Percentiles rank a stretch among this genome's conserved stretches.
Evolutionary conservation across 352 stramenopile species (phyloP).

Genomic region (Thalassiosira sp.): DNA sequence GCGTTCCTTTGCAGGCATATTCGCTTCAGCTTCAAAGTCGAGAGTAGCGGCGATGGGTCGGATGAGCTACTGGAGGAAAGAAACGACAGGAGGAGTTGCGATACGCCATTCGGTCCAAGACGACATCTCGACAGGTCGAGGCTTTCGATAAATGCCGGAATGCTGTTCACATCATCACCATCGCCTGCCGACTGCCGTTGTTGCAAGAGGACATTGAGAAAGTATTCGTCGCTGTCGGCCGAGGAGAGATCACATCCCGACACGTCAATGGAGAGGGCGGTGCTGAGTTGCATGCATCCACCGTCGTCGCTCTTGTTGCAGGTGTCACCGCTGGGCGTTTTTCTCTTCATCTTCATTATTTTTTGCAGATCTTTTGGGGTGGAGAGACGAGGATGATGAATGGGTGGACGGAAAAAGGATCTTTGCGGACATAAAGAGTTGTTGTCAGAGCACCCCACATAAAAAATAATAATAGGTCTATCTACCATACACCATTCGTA

Average conservation of each 20-base stretch:
- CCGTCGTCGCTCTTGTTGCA: background rate
- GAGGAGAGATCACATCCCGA: conserved; percentile 21
- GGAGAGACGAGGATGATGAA: too few species aligned
- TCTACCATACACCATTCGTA: too few species aligned
- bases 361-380: too few species aligned
- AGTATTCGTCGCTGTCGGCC: conserved; percentile 3
- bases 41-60: background rate
- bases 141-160: background rate
- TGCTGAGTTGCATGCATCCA: too few species aligned
- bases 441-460: too few species aligned
- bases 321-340: background rate
- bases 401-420: too few species aligned
- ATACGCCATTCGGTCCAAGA: conserved; percentile 14
- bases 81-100: conserved; percentile 13
- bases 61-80: conserved; percentile 8
- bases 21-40: background rate
- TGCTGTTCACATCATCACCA: too few species aligned
- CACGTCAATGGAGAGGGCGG: conserved; percentile 10
- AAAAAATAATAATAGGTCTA: too few species aligned
- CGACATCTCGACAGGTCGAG: conserved; percentile 28
- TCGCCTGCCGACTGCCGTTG: too few species aligned
- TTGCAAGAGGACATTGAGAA: background rate
- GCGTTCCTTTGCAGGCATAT: conserved; percentile 26
- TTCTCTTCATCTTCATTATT: background rate
- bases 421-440: too few species aligned